phyloP scores from a whole-genome alignment of 2,329 filamentous ascomycete species.

The Hymenoscyphus fraxineus region DNA sequence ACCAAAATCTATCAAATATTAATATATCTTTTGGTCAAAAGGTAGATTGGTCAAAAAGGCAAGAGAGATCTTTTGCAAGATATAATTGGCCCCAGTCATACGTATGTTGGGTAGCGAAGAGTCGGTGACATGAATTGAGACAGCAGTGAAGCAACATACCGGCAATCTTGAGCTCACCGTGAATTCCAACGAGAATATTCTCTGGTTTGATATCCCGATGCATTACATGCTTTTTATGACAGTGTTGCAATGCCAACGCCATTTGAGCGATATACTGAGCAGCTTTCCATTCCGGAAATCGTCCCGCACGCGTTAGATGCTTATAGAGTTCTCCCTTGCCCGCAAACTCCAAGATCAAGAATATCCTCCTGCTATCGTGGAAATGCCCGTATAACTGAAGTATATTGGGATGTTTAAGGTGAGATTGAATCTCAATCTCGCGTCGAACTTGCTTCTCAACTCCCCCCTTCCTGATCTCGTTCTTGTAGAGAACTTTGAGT shows the following conservation, averaged over 20 bases:
- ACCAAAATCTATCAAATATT: constrained; percentile 35
- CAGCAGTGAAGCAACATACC: neutral
- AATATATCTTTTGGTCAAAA: neutral
- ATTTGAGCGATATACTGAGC: constrained; percentile 71
- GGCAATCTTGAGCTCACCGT: constrained; percentile 87
- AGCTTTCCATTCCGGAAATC: constrained; percentile 65
- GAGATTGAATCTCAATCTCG: constrained; percentile 69
- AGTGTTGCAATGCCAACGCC: constrained; percentile 74
- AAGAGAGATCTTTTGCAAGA: neutral
- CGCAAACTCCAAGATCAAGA: constrained; percentile 66
- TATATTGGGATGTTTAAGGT: constrained; percentile 65
- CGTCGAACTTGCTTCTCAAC: constrained; percentile 68
- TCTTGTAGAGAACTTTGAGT: constrained; percentile 66
- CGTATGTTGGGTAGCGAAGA: neutral
- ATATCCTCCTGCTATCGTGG: constrained; percentile 66
- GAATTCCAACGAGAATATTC: constrained; percentile 88
- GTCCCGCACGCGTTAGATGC: constrained; percentile 60
- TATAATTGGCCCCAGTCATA: neutral
- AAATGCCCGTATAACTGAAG: constrained; percentile 65
- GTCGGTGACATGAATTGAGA: neutral
- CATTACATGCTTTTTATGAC: constrained; percentile 93
- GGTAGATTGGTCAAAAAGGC: neutral
- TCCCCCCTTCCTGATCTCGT: constrained; percentile 56
- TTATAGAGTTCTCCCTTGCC: constrained; percentile 68
- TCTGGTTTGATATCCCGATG: constrained; percentile 95